phyloP scores from a whole-genome alignment of 2,329 filamentous ascomycete genomes.

The Colletotrichum sp. region DNA sequence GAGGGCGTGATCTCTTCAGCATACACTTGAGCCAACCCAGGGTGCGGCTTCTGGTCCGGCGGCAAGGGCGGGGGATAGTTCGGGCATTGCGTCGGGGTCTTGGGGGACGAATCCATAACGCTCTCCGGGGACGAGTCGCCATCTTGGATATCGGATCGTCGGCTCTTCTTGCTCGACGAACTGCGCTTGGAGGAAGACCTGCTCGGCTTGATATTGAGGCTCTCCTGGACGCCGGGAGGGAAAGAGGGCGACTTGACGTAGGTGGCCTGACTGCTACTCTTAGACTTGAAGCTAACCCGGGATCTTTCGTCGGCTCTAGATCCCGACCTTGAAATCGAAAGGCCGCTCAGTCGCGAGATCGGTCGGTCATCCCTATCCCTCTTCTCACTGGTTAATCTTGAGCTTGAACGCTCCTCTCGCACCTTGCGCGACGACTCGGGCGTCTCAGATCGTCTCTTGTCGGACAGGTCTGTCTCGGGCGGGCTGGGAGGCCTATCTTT shows the following conservation, averaged over 20 bases:
- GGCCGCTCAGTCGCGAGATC: slow-evolving; percentile 48
- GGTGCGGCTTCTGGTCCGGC: slow-evolving; percentile 38
- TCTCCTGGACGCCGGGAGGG: slow-evolving; percentile 28
- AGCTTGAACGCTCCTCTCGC: slow-evolving; percentile 43
- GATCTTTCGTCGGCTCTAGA: slow-evolving; percentile 55
- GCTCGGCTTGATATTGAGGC: slow-evolving; percentile 22
- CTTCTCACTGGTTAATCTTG: slow-evolving; percentile 41
- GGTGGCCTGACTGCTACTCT: slow-evolving; percentile 62
- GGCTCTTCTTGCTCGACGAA: slow-evolving; percentile 34
- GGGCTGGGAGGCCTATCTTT: slow-evolving; percentile 64
- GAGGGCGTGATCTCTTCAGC: slow-evolving; percentile 43
- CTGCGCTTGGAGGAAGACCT: slow-evolving; percentile 30
- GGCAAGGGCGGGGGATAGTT: slow-evolving; percentile 52
- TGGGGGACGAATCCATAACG: slow-evolving; percentile 61
- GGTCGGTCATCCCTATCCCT: slow-evolving; percentile 35
- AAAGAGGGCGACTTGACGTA: slow-evolving; percentile 43
- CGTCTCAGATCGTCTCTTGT: slow-evolving; percentile 37
- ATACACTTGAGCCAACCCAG: slow-evolving; percentile 37
- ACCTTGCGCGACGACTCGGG: slow-evolving; percentile 26
- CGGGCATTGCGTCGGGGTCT: slow-evolving; percentile 61
- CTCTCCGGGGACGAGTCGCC: slow-evolving; percentile 51
- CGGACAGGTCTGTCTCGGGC: slow-evolving; percentile 65
- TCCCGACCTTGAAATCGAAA: slow-evolving; percentile 47
- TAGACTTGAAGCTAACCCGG: slow-evolving; percentile 58
- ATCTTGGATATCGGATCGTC: slow-evolving; percentile 43